phyloP scores from a whole-genome alignment of 345 rosid species.

The Microthlaspi erraticum region DNA sequence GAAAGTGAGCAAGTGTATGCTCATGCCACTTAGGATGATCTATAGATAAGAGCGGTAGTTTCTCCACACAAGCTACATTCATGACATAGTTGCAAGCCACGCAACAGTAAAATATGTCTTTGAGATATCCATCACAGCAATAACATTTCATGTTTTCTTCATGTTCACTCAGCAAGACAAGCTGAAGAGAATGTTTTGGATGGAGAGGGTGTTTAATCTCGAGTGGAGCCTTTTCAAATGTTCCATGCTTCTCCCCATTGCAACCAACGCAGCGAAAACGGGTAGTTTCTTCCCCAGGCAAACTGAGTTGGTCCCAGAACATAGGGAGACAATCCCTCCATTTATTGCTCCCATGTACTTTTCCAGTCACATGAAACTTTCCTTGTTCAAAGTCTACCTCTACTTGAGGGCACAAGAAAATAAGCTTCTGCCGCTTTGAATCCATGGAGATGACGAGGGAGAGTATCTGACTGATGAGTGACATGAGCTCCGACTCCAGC shows the following conservation, averaged over 20 bases:
- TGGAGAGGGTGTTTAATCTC: constrained; percentile 7
- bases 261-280: background rate
- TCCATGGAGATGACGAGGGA: background rate
- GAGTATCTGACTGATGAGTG: background rate
- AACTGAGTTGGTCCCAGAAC: background rate
- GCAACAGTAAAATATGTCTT: background rate
- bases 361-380: background rate
- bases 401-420: background rate
- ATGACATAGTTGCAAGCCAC: background rate
- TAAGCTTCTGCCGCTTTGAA: background rate
- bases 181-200: constrained; percentile 12
- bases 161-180: too few relatives aligned
- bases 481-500: background rate
- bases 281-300: background rate
- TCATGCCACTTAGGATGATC: background rate
- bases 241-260: background rate
- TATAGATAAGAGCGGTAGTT: too few relatives aligned
- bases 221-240: background rate
- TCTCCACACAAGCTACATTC: background rate
- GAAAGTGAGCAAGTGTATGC: background rate
- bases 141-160: background rate
- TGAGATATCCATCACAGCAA: background rate
- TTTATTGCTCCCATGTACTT: background rate
- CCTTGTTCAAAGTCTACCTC: background rate
- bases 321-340: background rate